Percentiles rank a stretch among this genome's conserved stretches.
phyloP scores from a whole-genome alignment of 164 flowering plant species.

The Vitis amurensis region DNA sequence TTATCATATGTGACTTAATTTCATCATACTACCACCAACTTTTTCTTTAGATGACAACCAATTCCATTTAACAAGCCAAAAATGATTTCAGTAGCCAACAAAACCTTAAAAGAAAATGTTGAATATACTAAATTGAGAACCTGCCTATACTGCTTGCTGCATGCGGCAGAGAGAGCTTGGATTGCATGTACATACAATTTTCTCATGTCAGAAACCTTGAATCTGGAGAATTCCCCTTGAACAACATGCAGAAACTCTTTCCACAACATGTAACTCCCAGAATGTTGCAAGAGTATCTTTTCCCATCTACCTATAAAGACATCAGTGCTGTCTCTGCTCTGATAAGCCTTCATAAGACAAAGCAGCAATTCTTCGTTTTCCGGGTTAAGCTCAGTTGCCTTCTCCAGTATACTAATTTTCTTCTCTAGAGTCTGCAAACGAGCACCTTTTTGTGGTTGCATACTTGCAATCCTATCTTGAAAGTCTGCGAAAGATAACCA shows the following conservation, averaged over 20 bases:
- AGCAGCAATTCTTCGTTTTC: slow-evolving; percentile 79
- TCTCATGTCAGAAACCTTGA: slow-evolving; percentile 81
- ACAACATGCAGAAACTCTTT: slow-evolving; percentile 75
- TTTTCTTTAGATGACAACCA: neutral
- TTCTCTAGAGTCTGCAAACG: slow-evolving; percentile 91
- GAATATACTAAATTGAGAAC: slow-evolving; percentile 47
- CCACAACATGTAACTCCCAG: slow-evolving; percentile 88
- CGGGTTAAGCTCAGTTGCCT: slow-evolving; percentile 82
- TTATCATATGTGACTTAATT: too few species aligned
- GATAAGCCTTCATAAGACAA: slow-evolving; percentile 75
- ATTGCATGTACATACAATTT: slow-evolving; percentile 86
- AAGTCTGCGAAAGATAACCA: slow-evolving; percentile 91
- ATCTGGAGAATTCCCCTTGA: slow-evolving; percentile 87
- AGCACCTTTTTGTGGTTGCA: slow-evolving; percentile 84
- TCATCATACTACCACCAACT: too few species aligned
- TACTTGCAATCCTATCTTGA: slow-evolving; percentile 78
- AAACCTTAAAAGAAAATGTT: neutral
- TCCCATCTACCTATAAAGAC: slow-evolving; percentile 81
- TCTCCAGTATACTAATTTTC: slow-evolving; percentile 92
- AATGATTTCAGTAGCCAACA: neutral
- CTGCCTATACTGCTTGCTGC: slow-evolving; percentile 91
- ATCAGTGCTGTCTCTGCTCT: slow-evolving; percentile 65
- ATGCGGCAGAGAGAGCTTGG: slow-evolving; percentile 77
- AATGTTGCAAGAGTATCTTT: slow-evolving; percentile 62
- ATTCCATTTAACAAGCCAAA: neutral